A percentile compares a stretch with the other conserved stretches of the same genome.
phyloP scores from a whole-genome alignment of 345 rosid species.

The Excoecaria agallocha region DNA sequence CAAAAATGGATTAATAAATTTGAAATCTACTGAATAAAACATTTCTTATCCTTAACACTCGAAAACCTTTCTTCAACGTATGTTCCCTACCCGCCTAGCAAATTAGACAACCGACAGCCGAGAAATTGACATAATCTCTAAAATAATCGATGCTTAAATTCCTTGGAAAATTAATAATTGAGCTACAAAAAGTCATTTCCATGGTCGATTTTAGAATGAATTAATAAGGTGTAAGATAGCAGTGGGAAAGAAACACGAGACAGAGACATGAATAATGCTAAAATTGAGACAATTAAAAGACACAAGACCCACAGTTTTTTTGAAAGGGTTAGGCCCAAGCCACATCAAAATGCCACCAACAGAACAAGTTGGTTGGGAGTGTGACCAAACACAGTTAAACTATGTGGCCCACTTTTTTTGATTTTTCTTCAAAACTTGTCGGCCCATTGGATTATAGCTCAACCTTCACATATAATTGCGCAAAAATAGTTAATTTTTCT shows the following conservation, averaged over 20 bases:
- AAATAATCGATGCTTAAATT: too few relatives aligned
- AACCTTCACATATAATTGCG: not conserved
- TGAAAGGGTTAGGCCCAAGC: conserved; percentile 16
- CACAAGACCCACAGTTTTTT: conserved; percentile 12
- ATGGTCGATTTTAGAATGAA: too few relatives aligned
- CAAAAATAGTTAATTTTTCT: not conserved
- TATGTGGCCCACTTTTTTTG: conserved; percentile 3
- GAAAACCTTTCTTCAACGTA: too few relatives aligned
- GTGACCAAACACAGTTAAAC: conserved; percentile 22
- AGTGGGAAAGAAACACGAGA: not conserved
- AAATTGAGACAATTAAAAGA: not conserved
- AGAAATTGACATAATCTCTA: too few relatives aligned
- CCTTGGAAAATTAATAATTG: too few relatives aligned
- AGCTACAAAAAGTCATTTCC: too few relatives aligned
- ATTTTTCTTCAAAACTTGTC: conserved; percentile 17
- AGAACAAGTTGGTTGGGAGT: conserved; percentile 11
- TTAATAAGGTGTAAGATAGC: not conserved
- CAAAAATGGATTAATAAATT: too few relatives aligned
- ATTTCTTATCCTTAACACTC: too few relatives aligned
- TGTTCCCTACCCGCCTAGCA: too few relatives aligned
- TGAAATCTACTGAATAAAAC: too few relatives aligned
- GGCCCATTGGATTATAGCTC: conserved; percentile 20
- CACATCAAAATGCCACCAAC: not conserved
- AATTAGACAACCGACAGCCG: too few relatives aligned
- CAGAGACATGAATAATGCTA: not conserved